A percentile compares a stretch with the other conserved stretches of the same genome.
These are phyloP conservation scores for Zasmidium citrigriseum DNA, from an alignment of 2,329 filamentous ascomycete genomes.

Conservation along the genomic window DNA sequence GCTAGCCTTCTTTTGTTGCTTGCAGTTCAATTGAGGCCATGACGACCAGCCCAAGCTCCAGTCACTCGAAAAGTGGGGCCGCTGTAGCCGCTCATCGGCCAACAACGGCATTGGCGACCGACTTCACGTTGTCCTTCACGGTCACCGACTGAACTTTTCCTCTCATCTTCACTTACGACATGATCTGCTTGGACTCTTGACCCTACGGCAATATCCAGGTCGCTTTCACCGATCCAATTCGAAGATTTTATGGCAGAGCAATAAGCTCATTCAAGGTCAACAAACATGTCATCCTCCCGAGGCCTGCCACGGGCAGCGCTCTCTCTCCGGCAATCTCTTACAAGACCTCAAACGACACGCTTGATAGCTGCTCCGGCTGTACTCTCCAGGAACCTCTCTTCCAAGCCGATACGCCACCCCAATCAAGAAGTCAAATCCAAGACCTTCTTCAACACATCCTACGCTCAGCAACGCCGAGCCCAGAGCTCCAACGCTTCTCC, in stretches of 20 bases:
- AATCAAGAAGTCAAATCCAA: slow-evolving; percentile 16
- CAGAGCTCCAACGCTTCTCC: slow-evolving; percentile 31
- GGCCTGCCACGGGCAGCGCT: slow-evolving; percentile 9
- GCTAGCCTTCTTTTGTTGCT: not conserved
- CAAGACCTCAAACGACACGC: slow-evolving; percentile 3
- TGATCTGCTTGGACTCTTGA: too few species aligned
- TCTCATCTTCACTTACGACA: too few species aligned
- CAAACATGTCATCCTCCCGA: slow-evolving; percentile 19
- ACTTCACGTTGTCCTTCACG: not conserved
- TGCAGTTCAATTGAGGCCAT: not conserved
- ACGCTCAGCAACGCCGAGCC: slow-evolving; percentile 22
- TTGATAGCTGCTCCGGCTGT: not conserved
- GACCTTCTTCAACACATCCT: slow-evolving; percentile 21
- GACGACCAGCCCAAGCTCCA: slow-evolving; percentile 1
- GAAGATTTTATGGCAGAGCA: not conserved
- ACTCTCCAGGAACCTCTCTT: slow-evolving; percentile 8
- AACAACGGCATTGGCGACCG: not conserved
- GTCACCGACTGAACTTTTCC: not conserved
- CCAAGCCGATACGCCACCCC: slow-evolving; percentile 4
- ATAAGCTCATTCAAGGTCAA: not conserved
- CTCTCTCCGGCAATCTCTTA: slow-evolving; percentile 13
- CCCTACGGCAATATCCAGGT: too few species aligned
- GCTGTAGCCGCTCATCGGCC: not conserved
- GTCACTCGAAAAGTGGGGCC: not conserved
- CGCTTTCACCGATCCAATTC: not conserved